A percentile compares a stretch with the other conserved stretches of the same genome.
phyloP scores from a whole-genome alignment of 129 eudicot species.

The Deinandra increscens region DNA sequence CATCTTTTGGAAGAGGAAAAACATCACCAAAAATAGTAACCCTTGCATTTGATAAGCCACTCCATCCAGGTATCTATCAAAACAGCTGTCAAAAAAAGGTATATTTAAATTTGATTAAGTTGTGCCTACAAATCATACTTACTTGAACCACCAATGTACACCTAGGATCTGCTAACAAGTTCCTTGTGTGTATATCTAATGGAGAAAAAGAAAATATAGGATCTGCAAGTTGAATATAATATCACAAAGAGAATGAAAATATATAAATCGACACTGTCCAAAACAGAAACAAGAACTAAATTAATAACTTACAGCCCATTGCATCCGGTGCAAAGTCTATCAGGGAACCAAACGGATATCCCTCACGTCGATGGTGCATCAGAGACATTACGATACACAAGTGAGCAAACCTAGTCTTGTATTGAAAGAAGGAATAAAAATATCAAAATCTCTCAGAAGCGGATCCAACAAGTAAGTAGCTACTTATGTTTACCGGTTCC shows the following conservation, averaged over 20 bases:
- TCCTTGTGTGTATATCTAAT: slow-evolving; percentile 92
- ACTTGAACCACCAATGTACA: slow-evolving; percentile 99
- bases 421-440: not conserved
- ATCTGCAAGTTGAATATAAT: slow-evolving; percentile 49
- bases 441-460: not conserved
- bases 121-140: slow-evolving; percentile 23
- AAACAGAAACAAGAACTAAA: not conserved
- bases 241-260: not conserved
- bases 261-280: not conserved
- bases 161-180: slow-evolving; percentile 85
- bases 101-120: not conserved
- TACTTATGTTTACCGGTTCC: slow-evolving; percentile 67
- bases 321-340: slow-evolving; percentile 97
- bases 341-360: slow-evolving; percentile 95
- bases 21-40: slow-evolving; percentile 97
- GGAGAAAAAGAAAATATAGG: slow-evolving; percentile 97
- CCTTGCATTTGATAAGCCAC: slow-evolving; percentile 97
- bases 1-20: slow-evolving; percentile 77
- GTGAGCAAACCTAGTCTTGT: slow-evolving; percentile 97
- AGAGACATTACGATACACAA: slow-evolving; percentile 94
- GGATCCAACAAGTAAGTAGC: not conserved
- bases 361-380: slow-evolving; percentile 96
- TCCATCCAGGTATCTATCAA: slow-evolving; percentile 97
- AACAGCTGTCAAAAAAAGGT: slow-evolving; percentile 27
- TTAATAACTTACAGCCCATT: slow-evolving; percentile 77